These are phyloP conservation scores for Pythium rishiriense DNA, from an alignment of 352 stramenopile genomes.

Conservation along the genomic window DNA sequence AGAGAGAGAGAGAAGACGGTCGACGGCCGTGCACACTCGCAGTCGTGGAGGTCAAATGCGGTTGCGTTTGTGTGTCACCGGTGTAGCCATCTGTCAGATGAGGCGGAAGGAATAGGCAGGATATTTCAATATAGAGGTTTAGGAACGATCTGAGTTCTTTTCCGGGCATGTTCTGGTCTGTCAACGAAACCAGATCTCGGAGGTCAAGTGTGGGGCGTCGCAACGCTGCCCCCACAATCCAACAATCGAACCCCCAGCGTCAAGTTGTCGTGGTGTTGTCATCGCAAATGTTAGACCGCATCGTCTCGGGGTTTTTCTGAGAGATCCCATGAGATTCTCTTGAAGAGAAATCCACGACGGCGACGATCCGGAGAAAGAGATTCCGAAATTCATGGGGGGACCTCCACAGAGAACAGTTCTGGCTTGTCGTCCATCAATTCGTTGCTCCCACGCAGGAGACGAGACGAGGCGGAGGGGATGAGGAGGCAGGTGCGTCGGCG, in stretches of 20 bases:
- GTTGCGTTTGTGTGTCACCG: constrained; percentile 21
- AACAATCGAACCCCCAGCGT: background rate
- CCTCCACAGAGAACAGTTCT: background rate
- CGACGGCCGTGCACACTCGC: no score
- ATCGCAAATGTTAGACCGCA: background rate
- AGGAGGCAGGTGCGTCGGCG: constrained; percentile 5
- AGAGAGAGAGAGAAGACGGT: background rate
- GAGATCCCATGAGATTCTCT: background rate
- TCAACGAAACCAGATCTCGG: constrained; percentile 15
- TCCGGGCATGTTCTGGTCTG: background rate
- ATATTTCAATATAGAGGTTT: constrained; percentile 19
- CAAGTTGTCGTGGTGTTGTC: background rate
- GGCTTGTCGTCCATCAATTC: constrained; percentile 12
- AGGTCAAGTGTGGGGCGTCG: constrained; percentile 3
- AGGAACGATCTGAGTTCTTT: background rate
- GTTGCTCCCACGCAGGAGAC: background rate
- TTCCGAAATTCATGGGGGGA: background rate
- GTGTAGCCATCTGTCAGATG: constrained; percentile 22
- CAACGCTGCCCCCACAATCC: constrained; percentile 8
- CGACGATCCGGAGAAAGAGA: no score
- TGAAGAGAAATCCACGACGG: background rate
- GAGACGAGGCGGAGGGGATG: constrained; percentile 12
- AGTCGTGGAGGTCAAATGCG: no score
- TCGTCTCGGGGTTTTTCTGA: background rate
- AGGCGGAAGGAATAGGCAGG: background rate